Percentiles rank a stretch among this genome's conserved stretches.
These are phyloP conservation scores for Yamadazyma atmosphaerica DNA, from an alignment of 1,139 yeast genomes.

Conservation along the genomic window DNA sequence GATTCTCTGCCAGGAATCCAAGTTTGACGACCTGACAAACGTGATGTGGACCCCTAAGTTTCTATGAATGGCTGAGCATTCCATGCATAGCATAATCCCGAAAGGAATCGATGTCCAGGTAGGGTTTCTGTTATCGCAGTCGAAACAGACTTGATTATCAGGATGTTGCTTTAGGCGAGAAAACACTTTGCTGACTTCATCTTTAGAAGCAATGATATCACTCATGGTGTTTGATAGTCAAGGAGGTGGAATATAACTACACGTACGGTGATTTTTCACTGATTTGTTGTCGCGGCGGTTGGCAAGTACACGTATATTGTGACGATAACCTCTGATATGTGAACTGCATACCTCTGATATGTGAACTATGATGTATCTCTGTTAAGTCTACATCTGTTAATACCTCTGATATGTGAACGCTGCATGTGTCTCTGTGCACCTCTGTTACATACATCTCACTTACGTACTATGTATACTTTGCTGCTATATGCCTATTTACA, in stretches of 20 bases:
- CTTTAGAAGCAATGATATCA: conserved; percentile 59
- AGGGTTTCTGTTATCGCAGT: conserved; percentile 50
- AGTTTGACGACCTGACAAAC: conserved; percentile 80
- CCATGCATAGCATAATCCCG: conserved; percentile 49
- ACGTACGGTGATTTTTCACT: background rate
- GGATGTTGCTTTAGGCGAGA: conserved; percentile 59
- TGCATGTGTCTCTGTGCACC: no score
- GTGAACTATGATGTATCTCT: no score
- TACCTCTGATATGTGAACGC: no score
- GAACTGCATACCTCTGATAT: no score
- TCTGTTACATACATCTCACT: no score
- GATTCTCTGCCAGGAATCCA: conserved; percentile 87
- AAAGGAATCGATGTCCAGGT: conserved; percentile 55
- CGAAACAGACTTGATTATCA: conserved; percentile 82
- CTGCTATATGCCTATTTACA: no score
- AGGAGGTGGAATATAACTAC: no score
- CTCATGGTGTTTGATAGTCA: conserved; percentile 42
- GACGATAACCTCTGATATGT: no score
- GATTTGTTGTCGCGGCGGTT: background rate
- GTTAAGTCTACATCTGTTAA: no score
- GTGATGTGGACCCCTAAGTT: conserved; percentile 52
- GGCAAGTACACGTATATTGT: no score
- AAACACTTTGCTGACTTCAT: conserved; percentile 62
- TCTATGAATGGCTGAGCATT: conserved; percentile 51
- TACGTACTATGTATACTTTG: no score